Evolutionary conservation across 169 alveolate genomes (phyloP).

Genomic region (Plasmodium billcollinsi): DNA sequence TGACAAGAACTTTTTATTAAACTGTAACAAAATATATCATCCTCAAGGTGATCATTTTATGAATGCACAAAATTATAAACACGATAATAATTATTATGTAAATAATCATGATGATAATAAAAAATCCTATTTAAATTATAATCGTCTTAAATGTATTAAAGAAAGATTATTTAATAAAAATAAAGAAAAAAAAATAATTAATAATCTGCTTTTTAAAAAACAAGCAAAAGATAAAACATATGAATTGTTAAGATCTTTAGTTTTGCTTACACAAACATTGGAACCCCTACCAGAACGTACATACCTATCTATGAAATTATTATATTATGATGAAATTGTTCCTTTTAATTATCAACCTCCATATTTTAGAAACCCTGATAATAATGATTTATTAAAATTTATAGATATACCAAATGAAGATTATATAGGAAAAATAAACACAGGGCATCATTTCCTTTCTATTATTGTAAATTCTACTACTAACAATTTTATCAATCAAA

Average conservation of each 20-base stretch:
- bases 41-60: background rate
- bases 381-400: constrained; percentile 77
- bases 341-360: constrained; percentile 89
- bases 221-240: constrained; percentile 80
- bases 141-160: constrained; percentile 30
- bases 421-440: constrained; percentile 82
- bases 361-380: constrained; percentile 84
- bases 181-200: constrained; percentile 73
- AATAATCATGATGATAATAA: constrained; percentile 7
- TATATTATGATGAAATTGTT: constrained; percentile 87
- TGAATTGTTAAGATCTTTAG: constrained; percentile 83
- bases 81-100: background rate
- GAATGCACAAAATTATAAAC: background rate
- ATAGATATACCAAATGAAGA: constrained; percentile 80
- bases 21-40: background rate
- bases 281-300: constrained; percentile 88
- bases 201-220: constrained; percentile 77
- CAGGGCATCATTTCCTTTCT: constrained; percentile 79
- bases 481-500: constrained; percentile 20
- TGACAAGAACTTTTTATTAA: background rate
- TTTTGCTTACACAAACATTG: constrained; percentile 87
- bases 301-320: constrained; percentile 86
- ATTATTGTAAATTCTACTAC: constrained; percentile 80
- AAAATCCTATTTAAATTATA: constrained; percentile 10
- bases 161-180: constrained; percentile 73